These are phyloP conservation scores for Fusarium albosuccineum DNA, from an alignment of 2,329 filamentous ascomycete genomes.

Conservation along the genomic window DNA sequence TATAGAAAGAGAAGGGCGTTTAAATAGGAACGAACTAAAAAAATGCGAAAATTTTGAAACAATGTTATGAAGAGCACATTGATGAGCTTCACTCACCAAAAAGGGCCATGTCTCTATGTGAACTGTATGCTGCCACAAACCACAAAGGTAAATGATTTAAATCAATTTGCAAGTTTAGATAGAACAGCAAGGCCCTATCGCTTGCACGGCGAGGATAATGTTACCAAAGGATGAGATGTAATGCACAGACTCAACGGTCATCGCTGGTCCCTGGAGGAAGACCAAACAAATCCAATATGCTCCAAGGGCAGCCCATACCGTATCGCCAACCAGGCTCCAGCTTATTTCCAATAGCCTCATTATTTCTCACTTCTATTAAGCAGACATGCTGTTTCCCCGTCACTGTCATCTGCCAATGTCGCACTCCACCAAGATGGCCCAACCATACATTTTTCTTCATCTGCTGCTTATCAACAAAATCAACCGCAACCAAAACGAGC, in stretches of 20 bases:
- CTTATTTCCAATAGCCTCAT: conserved; percentile 31
- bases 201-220: too few species aligned
- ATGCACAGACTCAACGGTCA: too few species aligned
- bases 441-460: conserved; percentile 38
- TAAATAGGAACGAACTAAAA: conserved; percentile 31
- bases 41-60: conserved; percentile 25
- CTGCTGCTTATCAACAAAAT: conserved; percentile 39
- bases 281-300: background rate
- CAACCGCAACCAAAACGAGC: conserved; percentile 35
- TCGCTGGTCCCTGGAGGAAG: too few species aligned
- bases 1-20: conserved; percentile 23
- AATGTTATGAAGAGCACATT: background rate
- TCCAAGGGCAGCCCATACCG: conserved; percentile 3
- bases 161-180: too few species aligned
- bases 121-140: too few species aligned
- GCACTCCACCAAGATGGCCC: conserved; percentile 35
- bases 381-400: conserved; percentile 36
- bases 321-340: background rate
- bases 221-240: too few species aligned
- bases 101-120: too few species aligned
- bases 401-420: conserved; percentile 29
- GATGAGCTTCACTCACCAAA: background rate
- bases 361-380: conserved; percentile 44
- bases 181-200: too few species aligned
- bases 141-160: too few species aligned